Base-by-base conservation (phyloP, 1,139 yeast species). In the Scheffersomyces cryptocercus region DNA sequence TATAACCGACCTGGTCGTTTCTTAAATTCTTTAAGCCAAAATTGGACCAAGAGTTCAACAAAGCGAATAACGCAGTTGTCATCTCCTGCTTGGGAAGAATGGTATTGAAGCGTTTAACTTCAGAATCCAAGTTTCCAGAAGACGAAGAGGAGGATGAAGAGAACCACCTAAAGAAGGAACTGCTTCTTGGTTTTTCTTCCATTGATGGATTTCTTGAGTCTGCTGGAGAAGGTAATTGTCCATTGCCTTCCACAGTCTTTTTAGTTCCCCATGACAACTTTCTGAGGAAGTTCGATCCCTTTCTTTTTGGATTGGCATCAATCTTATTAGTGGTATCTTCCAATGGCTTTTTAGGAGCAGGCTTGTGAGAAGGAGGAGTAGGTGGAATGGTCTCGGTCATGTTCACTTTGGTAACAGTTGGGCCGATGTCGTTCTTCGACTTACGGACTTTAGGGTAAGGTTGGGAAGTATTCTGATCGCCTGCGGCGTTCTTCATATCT, bases 41-140 rank as follows among this genome's bases (percentile, higher is more conserved):
- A 50, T 79, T 81, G 12, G 82, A 76, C 93, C 93, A 85, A 10
- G 85, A 81, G 41, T 65, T 70, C 53, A 85, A 68, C 47, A 85
- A 73, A 33, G 87, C 81, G 61, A 71, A 77, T 53, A 85, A 67
- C 4, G 89, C 89, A 34, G 81, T 78, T 41, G 78, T 75, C 75
- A 85, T 77, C 58, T 85, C 88, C 39, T 70, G 77, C 56, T 68
- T 68, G 14, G 78, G 74, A 46, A 79, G 65, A 29, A 75, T 70
- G 2, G 84, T 77, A 34, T 61, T 56, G 49, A 72, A 66, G 37
- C 65, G 67, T 50, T 58, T 71, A 37, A 72, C 65, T 29, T 71
- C 77, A 14, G 59, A 45, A 46, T 45, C 41, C 4, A 39, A 9
- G 30, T 13, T 20, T 28, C 28, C 20, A 28, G 40, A 37, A 12